A percentile compares a stretch with the other conserved stretches of the same genome.
Conservation (phyloP, 2,329 filamentous ascomycete genomes). For the Neurospora sp. region DNA sequence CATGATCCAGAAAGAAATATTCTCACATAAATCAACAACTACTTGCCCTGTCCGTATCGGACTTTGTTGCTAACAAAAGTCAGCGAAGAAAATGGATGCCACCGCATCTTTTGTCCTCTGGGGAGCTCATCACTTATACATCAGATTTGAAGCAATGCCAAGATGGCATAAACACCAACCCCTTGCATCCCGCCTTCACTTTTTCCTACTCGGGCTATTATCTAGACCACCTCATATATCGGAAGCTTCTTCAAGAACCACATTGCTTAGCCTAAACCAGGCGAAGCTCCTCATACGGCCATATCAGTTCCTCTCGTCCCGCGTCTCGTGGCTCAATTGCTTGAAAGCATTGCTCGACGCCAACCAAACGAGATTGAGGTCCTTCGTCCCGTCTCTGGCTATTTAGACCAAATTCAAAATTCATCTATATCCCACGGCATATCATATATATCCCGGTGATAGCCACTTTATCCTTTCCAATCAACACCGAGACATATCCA, state of each 20-base stretch:
- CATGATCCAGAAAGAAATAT: neutral
- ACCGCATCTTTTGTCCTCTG: neutral
- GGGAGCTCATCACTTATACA: neutral
- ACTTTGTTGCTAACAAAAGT: neutral
- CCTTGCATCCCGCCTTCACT: neutral
- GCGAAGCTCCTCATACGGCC: neutral
- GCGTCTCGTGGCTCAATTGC: neutral
- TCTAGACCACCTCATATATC: neutral
- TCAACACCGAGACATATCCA: constrained; percentile 1
- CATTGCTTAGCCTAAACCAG: neutral
- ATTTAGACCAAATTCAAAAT: neutral
- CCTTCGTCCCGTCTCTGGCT: neutral
- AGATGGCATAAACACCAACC: neutral
- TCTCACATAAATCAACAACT: neutral
- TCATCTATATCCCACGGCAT: neutral
- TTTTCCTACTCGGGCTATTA: neutral
- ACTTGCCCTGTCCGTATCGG: neutral
- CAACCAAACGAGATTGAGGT: neutral
- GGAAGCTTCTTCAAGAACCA: neutral
- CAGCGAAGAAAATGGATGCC: neutral
- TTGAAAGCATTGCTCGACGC: neutral
- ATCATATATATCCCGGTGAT: neutral
- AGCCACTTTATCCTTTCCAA: constrained; percentile 15
- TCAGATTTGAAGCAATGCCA: neutral
- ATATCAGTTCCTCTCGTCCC: neutral